Base-by-base conservation (phyloP, 2,329 filamentous ascomycete genomes). In the Colletotrichum sp. region DNA sequence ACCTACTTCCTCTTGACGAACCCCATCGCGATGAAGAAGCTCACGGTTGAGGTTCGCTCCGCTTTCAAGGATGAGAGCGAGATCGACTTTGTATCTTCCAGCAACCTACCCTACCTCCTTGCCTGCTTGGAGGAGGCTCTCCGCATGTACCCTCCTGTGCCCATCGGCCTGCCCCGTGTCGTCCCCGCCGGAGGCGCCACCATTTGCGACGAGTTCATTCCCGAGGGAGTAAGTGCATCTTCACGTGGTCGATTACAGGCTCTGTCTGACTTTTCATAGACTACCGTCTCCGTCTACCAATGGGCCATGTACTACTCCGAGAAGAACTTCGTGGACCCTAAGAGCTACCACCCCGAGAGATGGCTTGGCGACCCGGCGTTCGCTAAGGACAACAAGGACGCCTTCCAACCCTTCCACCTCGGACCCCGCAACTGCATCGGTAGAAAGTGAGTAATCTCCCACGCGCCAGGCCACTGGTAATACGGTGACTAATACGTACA, bases 341-440 rank as follows among this genome's bases (percentile, higher is more conserved):
- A 81, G 9, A 76, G 79, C 3, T 87, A 86, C 72, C 75, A 81
- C 15, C 86, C 86, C 0, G 82, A 79, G 76, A 76, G 81, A 13
- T 85, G 79, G 84, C 66, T 82, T 25, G 63, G 34, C 9, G 81
- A 82, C 22, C 57, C 75, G 1, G 65, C 60, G 3, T 82, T 78
- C 32, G 77, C 63, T 3, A 73, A 73, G 25, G 82, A 84, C 68
- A 72, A 78, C 16, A 78, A 71, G 48, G 85, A 86, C 1, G 85
- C 84, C 2, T 83, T 88, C 71, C 86, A 90, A 77, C 86, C 89
- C 1, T 90, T 91, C 77, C 85, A 85, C 6, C 44, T 87, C 3
- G 88, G 89, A 0, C 85, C 88, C 8, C 81, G 89, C 2, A 88
- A 89, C 63, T 90, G 89, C 75, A 83, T 90, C 32, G 89, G 89